Conservation (phyloP, 2,329 filamentous ascomycete genomes). For the Dendryphion nanum region DNA sequence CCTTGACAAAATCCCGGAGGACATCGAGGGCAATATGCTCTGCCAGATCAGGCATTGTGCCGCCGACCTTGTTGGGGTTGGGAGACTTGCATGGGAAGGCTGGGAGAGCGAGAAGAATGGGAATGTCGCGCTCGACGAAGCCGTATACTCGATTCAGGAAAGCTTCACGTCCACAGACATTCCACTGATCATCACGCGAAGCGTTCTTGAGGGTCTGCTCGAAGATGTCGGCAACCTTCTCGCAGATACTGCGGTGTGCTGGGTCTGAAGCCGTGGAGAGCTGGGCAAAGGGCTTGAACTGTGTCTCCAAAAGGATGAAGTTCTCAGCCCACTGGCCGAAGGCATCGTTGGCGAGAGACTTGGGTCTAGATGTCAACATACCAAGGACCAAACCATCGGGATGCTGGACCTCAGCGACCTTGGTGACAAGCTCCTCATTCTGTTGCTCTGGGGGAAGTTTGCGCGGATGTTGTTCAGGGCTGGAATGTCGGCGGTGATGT, state of each 20-base stretch:
- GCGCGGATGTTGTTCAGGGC: constrained; percentile 18
- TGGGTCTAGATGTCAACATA: constrained; percentile 21
- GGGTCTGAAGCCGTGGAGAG: constrained; percentile 14
- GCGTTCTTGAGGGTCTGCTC: constrained; percentile 27
- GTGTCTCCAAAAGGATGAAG: constrained; percentile 28
- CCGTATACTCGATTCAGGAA: constrained; percentile 27
- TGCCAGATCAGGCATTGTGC: constrained; percentile 43
- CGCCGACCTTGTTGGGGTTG: constrained; percentile 57
- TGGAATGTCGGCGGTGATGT: constrained; percentile 14
- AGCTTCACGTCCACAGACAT: constrained; percentile 17
- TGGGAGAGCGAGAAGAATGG: constrained; percentile 44
- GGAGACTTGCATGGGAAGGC: constrained; percentile 64
- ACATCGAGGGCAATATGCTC: constrained; percentile 44
- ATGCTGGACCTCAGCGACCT: constrained; percentile 20
- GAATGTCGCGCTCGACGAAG: constrained; percentile 24
- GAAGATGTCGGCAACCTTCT: constrained; percentile 25
- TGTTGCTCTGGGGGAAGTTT: constrained; percentile 22
- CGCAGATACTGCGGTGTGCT: constrained; percentile 17
- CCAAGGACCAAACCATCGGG: constrained; percentile 20
- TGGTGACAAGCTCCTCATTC: constrained; percentile 16
- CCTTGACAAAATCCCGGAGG: constrained; percentile 41
- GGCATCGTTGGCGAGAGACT: constrained; percentile 19
- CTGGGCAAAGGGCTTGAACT: constrained; percentile 21
- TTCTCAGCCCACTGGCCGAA: constrained; percentile 27
- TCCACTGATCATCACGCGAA: constrained; percentile 28